Conservation (phyloP, 371 early-diverging fungal genomes). For the Rhizopus arrhizus region DNA sequence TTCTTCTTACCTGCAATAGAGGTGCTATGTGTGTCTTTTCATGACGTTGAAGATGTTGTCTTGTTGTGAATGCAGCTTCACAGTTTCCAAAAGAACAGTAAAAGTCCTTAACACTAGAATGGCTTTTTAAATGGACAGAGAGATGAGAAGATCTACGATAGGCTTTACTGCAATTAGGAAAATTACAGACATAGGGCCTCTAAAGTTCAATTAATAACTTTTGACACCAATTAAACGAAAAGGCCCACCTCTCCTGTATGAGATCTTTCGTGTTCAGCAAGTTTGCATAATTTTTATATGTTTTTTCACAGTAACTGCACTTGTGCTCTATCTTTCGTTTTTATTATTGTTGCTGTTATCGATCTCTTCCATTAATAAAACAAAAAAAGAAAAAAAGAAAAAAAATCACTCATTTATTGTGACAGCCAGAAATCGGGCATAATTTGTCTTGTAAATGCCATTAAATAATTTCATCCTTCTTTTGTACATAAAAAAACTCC, state of each 20-base stretch:
- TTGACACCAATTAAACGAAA: background rate
- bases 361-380: no score
- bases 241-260: constrained; percentile 66
- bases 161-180: constrained; percentile 58
- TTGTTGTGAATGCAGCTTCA: constrained; percentile 34
- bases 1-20: constrained; percentile 40
- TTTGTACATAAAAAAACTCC: no score
- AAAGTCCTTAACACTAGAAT: constrained; percentile 47
- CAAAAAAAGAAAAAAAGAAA: no score
- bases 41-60: constrained; percentile 56
- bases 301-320: constrained; percentile 48
- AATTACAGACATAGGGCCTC: constrained; percentile 61
- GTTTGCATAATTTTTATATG: constrained; percentile 59
- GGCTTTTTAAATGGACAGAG: constrained; percentile 57
- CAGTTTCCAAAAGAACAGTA: constrained; percentile 44
- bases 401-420: no score
- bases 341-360: background rate
- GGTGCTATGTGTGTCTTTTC: constrained; percentile 43
- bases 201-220: constrained; percentile 17
- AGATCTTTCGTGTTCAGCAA: constrained; percentile 55
- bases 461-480: no score
- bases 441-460: no score
- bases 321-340: constrained; percentile 11
- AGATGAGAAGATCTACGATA: constrained; percentile 62
- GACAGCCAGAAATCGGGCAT: no score